Conservation (phyloP, 139 green algal species). For the Axilococcus clingmanii region DNA sequence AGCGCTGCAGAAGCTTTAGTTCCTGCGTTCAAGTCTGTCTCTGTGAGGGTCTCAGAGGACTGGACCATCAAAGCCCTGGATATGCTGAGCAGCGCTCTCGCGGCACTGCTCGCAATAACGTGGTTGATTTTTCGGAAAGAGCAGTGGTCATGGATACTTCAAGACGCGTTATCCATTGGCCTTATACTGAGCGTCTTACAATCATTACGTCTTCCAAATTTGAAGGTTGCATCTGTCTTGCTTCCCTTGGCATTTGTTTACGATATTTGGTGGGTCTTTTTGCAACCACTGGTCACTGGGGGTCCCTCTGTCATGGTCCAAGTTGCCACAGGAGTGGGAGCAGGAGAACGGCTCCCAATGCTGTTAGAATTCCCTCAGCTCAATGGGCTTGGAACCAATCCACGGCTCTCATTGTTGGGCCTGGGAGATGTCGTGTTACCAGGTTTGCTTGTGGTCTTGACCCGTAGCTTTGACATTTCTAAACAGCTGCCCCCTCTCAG, state of each 20-base stretch:
- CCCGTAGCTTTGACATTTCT: conserved; percentile 13
- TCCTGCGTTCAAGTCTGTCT: too few species aligned
- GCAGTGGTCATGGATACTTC: conserved; percentile 52
- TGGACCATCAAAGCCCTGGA: neutral
- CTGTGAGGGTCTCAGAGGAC: neutral
- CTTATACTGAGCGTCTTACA: conserved; percentile 64
- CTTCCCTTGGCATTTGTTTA: conserved; percentile 65
- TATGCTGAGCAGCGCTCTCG: neutral
- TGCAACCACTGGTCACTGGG: conserved; percentile 74
- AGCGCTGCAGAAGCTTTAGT: neutral
- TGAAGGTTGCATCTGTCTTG: conserved; percentile 62
- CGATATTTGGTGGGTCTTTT: conserved; percentile 94
- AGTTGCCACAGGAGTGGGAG: conserved; percentile 33
- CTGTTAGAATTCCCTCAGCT: conserved; percentile 62
- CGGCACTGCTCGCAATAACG: conserved; percentile 11
- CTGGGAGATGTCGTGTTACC: conserved; percentile 68
- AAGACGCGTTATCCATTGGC: conserved; percentile 55
- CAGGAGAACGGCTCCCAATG: conserved; percentile 65
- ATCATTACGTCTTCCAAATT: conserved; percentile 47
- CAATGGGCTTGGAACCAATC: conserved; percentile 3
- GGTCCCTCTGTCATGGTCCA: conserved; percentile 79
- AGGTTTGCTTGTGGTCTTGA: conserved; percentile 62
- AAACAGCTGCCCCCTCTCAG: neutral
- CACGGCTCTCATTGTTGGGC: conserved; percentile 26
- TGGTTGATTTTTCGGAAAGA: conserved; percentile 10